Evolutionary conservation across 1,139 yeast species (phyloP), one percentile per base, ranked within the genome.

Genomic region (Candida mesenterica): DNA sequence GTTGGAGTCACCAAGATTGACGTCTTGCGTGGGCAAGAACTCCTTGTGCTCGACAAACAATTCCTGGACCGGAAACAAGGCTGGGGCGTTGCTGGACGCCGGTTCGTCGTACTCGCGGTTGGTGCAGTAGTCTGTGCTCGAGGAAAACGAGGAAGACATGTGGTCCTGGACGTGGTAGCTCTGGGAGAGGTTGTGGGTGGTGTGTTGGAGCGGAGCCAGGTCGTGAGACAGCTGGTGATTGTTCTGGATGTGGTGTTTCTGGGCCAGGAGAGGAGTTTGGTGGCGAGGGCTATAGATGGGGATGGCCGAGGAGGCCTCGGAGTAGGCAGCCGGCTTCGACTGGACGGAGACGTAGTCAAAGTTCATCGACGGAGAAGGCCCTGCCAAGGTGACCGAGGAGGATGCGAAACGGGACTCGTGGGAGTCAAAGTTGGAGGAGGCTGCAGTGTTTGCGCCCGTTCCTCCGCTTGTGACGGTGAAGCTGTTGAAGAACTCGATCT

Each of bases 401-500:
- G 7, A 5, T 7, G 7, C 13, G 26, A 24, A 24, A 24, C 22
- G 22, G 9, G 22, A 19, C 22, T 6, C 8, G 9, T 19, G 22
- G 9, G 22, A 19, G 6, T 24, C n/a, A 12, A 24, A 24, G n/a
- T 24, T 19, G 6, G 22, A 19, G 22, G 22, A 9, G 22, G 22
- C 6, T 6, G 9, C 9, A 9, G 22, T 6, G 9, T 9, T 19
- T 19, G 22, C 6, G 9, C 22, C 22, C 22, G 22, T 19, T 6
- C 8, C 22, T 6, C 22, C 22, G 22, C n/a, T n/a, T n/a, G 22
- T 6, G 22, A 9, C 6, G 22, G 13, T 31, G 27, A 32, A 28
- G 12, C n/a, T 28, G 13, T 38, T 37, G 29, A 45, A 45, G 30
- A 48, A 46, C 42, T 48, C 52, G 32, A 48, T 48, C 34, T 41